Conservation (phyloP, 2,329 filamentous ascomycete genomes). For the Alternaria viburni region DNA sequence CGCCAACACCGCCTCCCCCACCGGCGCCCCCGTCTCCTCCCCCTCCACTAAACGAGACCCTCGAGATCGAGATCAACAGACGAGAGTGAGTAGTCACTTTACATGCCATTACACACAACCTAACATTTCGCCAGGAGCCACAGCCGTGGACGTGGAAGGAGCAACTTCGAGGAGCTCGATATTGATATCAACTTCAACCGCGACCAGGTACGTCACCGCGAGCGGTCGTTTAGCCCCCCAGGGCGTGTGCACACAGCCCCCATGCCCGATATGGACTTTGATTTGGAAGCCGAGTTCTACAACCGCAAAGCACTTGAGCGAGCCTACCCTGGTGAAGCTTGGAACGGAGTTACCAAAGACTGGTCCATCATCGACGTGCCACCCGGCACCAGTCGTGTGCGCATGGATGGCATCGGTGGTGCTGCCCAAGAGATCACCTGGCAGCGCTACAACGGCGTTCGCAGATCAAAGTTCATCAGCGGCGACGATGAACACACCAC, state of each 20-base stretch:
- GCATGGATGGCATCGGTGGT: constrained; percentile 79
- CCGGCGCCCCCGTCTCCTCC: constrained; percentile 51
- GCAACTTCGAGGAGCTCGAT: constrained; percentile 65
- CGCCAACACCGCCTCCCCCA: constrained; percentile 58
- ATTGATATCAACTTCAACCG: constrained; percentile 70
- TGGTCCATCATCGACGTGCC: constrained; percentile 87
- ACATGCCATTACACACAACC: not conserved
- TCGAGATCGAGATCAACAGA: constrained; percentile 64
- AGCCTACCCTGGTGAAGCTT: constrained; percentile 74
- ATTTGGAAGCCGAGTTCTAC: constrained; percentile 65
- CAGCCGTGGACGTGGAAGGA: constrained; percentile 53
- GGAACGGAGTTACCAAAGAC: constrained; percentile 73
- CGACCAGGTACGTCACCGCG: constrained; percentile 51
- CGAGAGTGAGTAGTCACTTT: constrained; percentile 49
- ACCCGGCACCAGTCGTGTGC: constrained; percentile 80
- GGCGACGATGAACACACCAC: constrained; percentile 63
- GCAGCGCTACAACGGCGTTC: constrained; percentile 70
- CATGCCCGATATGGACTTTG: constrained; percentile 54
- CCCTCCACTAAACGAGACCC: constrained; percentile 57
- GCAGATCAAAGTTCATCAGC: constrained; percentile 74
- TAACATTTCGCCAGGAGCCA: constrained; percentile 32
- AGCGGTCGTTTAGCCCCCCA: constrained; percentile 50
- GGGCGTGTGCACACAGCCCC: constrained; percentile 51
- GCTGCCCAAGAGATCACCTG: constrained; percentile 78
- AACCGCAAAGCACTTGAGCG: constrained; percentile 72